phyloP scores from a whole-genome alignment of 805 yeast species.

The Kodamaea sagamina region DNA sequence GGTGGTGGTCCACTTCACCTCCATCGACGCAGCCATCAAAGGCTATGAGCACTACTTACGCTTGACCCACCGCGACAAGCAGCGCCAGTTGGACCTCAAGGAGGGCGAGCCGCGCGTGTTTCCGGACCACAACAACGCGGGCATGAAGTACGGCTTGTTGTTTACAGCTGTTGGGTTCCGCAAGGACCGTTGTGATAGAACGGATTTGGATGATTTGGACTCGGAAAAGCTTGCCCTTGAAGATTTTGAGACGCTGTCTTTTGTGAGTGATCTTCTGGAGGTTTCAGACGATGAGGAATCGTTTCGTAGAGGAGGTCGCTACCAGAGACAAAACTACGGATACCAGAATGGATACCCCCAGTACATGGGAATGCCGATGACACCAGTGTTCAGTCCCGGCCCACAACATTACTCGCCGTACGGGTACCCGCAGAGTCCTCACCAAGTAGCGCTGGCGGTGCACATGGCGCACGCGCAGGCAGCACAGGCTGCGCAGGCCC shows the following conservation, averaged over 20 bases:
- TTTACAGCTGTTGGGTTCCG: conserved; percentile 27
- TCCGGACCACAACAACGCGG: conserved; percentile 18
- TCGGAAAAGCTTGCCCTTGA: neutral
- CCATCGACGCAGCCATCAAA: conserved; percentile 49
- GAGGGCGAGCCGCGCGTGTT: neutral
- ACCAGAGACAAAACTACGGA: conserved; percentile 1
- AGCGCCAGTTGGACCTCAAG: conserved; percentile 11
- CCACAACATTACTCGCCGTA: neutral
- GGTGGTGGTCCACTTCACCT: conserved; percentile 40
- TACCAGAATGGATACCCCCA: conserved; percentile 2
- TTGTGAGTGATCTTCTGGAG: conserved; percentile 7
- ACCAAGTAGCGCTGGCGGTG: neutral
- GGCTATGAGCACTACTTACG: conserved; percentile 37
- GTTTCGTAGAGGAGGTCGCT: neutral
- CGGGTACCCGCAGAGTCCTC: conserved; percentile 2
- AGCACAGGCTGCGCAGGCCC: no score
- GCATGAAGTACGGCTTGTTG: conserved; percentile 16
- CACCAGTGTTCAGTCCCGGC: conserved; percentile 7
- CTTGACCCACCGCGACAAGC: conserved; percentile 25
- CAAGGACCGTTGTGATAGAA: conserved; percentile 42
- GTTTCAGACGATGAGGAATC: conserved; percentile 5
- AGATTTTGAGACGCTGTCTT: neutral
- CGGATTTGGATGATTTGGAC: conserved; percentile 13
- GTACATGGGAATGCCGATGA: neutral
- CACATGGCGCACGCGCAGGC: conserved; percentile 6